Conservation (phyloP, 2,329 filamentous ascomycete genomes). For the Calonectria hongkongensis region DNA sequence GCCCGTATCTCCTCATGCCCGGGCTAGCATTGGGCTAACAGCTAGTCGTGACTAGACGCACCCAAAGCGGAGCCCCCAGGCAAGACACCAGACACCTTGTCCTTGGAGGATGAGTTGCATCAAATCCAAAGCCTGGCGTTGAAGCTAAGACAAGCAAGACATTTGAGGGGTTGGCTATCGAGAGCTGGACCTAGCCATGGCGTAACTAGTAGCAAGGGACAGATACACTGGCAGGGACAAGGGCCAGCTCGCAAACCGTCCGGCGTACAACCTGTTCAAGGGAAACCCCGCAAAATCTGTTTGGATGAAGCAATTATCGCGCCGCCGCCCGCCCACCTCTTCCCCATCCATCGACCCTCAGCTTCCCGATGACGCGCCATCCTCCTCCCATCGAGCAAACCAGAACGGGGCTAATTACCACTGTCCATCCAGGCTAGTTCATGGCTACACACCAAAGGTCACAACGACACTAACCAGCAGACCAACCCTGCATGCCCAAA, state of each 20-base stretch:
- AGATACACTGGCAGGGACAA: constrained; percentile 22
- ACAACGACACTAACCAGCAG: constrained; percentile 18
- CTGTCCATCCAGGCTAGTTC: constrained; percentile 31
- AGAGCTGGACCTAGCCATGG: constrained; percentile 18
- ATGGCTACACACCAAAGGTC: neutral
- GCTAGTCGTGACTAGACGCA: constrained; percentile 2
- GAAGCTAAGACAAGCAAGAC: constrained; percentile 36
- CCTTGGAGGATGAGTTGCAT: constrained; percentile 39
- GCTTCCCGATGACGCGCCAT: constrained; percentile 21
- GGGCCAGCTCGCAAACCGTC: constrained; percentile 26
- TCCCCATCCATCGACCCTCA: neutral
- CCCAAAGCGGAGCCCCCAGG: constrained; percentile 18
- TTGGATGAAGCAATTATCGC: constrained; percentile 26
- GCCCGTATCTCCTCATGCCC: constrained; percentile 11
- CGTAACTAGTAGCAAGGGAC: constrained; percentile 22
- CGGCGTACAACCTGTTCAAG: constrained; percentile 28
- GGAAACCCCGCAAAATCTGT: constrained; percentile 39
- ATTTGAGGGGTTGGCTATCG: constrained; percentile 33
- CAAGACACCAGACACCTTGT: constrained; percentile 27
- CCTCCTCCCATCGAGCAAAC: constrained; percentile 45
- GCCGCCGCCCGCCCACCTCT: constrained; percentile 14
- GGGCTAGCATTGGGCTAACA: constrained; percentile 1
- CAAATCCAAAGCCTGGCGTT: constrained; percentile 32
- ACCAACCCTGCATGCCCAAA: constrained; percentile 21
- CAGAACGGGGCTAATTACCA: constrained; percentile 46